These are phyloP conservation scores for Wallacemonas sp. DNA, from an alignment of 208 protist species.

Conservation along the genomic window DNA sequence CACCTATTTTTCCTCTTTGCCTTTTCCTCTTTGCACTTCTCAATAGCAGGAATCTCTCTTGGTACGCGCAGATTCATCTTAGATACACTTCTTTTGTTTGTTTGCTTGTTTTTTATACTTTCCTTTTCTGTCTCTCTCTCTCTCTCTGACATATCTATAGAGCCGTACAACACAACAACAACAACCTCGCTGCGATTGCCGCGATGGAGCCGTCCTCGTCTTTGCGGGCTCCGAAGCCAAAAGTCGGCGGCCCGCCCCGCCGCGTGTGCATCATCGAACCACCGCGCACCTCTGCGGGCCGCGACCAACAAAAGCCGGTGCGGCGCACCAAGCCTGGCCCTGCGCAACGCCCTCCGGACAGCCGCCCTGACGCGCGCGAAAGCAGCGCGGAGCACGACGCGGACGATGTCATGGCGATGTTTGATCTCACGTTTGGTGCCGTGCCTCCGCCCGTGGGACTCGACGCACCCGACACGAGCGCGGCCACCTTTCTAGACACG, in stretches of 20 bases:
- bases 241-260: neutral
- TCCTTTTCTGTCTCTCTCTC: neutral
- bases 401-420: conserved; percentile 5
- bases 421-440: neutral
- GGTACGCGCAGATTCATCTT: too few species aligned
- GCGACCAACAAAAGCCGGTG: neutral
- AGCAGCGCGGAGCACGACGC: neutral
- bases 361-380: neutral
- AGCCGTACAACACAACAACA: neutral
- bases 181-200: neutral
- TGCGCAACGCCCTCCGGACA: too few species aligned
- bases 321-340: too few species aligned
- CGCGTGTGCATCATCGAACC: conserved; percentile 8
- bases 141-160: too few species aligned
- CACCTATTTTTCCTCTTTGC: neutral
- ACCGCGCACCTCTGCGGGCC: neutral
- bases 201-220: neutral
- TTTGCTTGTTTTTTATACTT: neutral
- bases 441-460: neutral
- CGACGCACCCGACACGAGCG: neutral
- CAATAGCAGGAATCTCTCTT: too few species aligned
- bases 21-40: neutral
- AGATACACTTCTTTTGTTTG: neutral
- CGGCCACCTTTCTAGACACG: neutral
- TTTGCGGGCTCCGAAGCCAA: too few species aligned